Conservation (phyloP, 345 rosid species). For the Erodium maritimum region DNA sequence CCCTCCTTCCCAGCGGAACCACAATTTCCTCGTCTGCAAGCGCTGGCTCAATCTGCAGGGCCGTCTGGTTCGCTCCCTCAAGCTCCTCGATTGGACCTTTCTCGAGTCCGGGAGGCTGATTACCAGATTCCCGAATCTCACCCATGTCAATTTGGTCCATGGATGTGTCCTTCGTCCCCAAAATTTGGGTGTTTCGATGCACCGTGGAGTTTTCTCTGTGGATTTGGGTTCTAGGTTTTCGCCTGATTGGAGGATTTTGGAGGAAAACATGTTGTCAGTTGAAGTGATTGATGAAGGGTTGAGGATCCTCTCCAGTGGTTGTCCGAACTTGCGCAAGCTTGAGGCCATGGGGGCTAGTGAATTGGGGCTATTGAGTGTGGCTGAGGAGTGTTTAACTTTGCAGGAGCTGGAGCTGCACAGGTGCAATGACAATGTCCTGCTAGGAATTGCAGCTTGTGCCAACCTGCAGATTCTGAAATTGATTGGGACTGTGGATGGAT, state of each 20-base stretch:
- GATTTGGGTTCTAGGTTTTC: conserved; percentile 31
- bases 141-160: conserved; percentile 41
- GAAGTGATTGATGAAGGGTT: conserved; percentile 57
- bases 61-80: conserved; percentile 50
- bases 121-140: conserved; percentile 59
- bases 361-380: conserved; percentile 49
- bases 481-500: conserved; percentile 51
- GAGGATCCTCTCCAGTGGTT: conserved; percentile 36
- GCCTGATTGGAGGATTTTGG: conserved; percentile 25
- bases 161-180: conserved; percentile 41
- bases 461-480: conserved; percentile 78
- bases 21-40: conserved; percentile 62
- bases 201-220: conserved; percentile 21
- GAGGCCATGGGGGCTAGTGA: conserved; percentile 59
- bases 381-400: conserved; percentile 51
- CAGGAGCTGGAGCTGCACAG: conserved; percentile 76
- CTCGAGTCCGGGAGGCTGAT: conserved; percentile 53
- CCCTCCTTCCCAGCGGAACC: conserved; percentile 39
- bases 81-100: conserved; percentile 60
- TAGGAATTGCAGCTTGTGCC: conserved; percentile 67
- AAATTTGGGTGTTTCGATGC: conserved; percentile 42
- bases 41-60: conserved; percentile 81
- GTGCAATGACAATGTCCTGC: conserved; percentile 57
- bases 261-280: conserved; percentile 48
- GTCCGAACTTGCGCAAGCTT: conserved; percentile 60